These are phyloP conservation scores for Primulina eburnea DNA, from an alignment of 257 asterid genomes.

Conservation along the genomic window DNA sequence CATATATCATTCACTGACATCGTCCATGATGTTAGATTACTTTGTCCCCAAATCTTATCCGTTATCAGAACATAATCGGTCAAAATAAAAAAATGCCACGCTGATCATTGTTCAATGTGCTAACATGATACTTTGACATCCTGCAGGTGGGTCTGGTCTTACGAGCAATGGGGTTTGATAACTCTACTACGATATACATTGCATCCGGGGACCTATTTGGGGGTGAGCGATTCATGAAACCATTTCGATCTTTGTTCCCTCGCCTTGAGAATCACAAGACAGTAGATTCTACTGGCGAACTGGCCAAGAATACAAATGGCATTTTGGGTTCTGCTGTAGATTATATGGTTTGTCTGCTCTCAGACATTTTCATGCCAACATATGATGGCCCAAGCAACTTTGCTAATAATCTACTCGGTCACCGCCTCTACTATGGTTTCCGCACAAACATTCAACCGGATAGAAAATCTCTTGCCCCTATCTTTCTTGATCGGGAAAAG, in stretches of 20 bases:
- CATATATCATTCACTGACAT: background rate
- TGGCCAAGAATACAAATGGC: constrained; percentile 55
- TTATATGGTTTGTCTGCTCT: constrained; percentile 92
- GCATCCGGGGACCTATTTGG: constrained; percentile 98
- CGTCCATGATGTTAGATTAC: background rate
- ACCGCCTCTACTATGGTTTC: constrained; percentile 92
- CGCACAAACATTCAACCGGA: constrained; percentile 87
- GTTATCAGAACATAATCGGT: background rate
- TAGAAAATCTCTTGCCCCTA: constrained; percentile 82
- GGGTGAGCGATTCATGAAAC: constrained; percentile 87
- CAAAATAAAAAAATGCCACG: background rate
- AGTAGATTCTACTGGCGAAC: constrained; percentile 51
- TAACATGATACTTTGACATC: constrained; percentile 14
- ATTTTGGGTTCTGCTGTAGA: constrained; percentile 93
- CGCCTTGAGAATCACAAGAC: constrained; percentile 85
- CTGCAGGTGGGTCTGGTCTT: constrained; percentile 90
- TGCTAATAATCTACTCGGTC: constrained; percentile 94
- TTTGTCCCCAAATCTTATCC: background rate
- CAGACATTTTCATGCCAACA: constrained; percentile 97
- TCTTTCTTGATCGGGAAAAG: constrained; percentile 71
- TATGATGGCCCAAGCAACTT: constrained; percentile 98
- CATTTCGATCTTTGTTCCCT: constrained; percentile 76
- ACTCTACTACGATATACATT: constrained; percentile 82
- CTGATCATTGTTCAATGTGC: constrained; percentile 10
- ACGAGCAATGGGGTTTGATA: constrained; percentile 78